phyloP scores from a whole-genome alignment of 495 filamentous ascomycete species.

The Physcia stellaris region DNA sequence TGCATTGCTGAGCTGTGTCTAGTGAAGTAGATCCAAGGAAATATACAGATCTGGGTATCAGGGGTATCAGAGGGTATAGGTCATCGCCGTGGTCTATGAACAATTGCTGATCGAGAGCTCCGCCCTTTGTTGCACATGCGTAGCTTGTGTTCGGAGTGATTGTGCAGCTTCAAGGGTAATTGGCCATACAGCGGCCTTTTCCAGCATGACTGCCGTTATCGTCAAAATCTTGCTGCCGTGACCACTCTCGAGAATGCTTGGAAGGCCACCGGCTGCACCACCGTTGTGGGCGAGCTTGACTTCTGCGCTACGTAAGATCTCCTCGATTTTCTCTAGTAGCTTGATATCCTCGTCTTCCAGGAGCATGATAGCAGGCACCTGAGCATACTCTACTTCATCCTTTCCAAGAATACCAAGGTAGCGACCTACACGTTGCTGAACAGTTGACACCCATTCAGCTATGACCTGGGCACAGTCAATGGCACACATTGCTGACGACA shows the following conservation, averaged over 20 bases:
- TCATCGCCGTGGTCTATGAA: too few relatives aligned
- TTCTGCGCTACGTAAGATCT: conserved; percentile 66
- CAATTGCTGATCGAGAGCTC: conserved; percentile 58
- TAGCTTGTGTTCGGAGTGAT: conserved; percentile 73
- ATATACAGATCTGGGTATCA: too few relatives aligned
- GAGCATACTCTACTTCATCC: conserved; percentile 60
- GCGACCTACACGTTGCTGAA: conserved; percentile 85
- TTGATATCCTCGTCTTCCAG: conserved; percentile 88
- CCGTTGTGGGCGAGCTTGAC: conserved; percentile 56
- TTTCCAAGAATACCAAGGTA: conserved; percentile 78
- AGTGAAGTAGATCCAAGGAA: too few relatives aligned
- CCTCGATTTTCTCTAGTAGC: conserved; percentile 69
- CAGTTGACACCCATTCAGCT: conserved; percentile 88
- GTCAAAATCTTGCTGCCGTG: conserved; percentile 78
- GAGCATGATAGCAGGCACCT: conserved; percentile 75
- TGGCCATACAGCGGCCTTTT: conserved; percentile 88
- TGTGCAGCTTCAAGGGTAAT: conserved; percentile 82
- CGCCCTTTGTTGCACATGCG: conserved; percentile 60
- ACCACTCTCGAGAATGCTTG: conserved; percentile 50
- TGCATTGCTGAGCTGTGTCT: too few relatives aligned
- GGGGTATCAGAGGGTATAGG: too few relatives aligned
- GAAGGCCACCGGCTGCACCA: conserved; percentile 35
- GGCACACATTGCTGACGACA: conserved; percentile 84
- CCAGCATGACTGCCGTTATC: conserved; percentile 79
- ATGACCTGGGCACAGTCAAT: conserved; percentile 97